Base-by-base conservation (phyloP, 805 yeast genomes). In the Yarrowia sp. region DNA sequence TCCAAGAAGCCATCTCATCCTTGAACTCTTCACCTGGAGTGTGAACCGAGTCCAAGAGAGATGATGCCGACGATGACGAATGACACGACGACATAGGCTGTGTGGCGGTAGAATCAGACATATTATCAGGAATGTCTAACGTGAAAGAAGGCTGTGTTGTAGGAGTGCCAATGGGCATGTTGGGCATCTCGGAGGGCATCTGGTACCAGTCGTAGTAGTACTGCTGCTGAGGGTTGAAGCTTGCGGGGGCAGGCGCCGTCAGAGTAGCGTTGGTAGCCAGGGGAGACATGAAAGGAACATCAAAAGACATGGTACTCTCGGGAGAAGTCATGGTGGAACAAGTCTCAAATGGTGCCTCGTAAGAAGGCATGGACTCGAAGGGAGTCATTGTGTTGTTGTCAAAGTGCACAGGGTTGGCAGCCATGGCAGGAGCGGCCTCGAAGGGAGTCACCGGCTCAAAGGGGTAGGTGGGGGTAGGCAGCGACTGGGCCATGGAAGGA, bases 1-100 rank as follows among this genome's bases (percentile, higher is more conserved):
- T 39, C 61, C 61, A 55, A 9, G 47, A 55, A 10, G 61, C 61
- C 61, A 55, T 55, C 38, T 55, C 61, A n/a, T 55, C 61, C 7
- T 29, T 55, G 47, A 55, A 55, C 47, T 51, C 42, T 24, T 51
- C 58, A 24, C 58, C 42, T 4, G 58, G 58, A 33, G 58, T 33
- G 42, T 51, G 58, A 51, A 33, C 42, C 38, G 56, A 47, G 58
- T 51, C 58, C 42, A 51, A 18, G 16, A 51, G 58, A 35, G 58
- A 51, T 12, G 58, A 51, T 35, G 58, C 33, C 41, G 58, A 49
- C 29, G 56, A 49, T 2, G 56, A 12, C 32, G 42, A 33, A 12
- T 9, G 42, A 14, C 58, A 51, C 12, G 53, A 44, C 4, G 56
- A 51, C 41, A 51, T 33, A 3, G 22, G 31, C 13, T 51, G 32